A percentile compares a stretch with the other conserved stretches of the same genome.
Evolutionary conservation across 495 filamentous ascomycete genomes (phyloP).

Genomic region (Coniosporium apollinis): DNA sequence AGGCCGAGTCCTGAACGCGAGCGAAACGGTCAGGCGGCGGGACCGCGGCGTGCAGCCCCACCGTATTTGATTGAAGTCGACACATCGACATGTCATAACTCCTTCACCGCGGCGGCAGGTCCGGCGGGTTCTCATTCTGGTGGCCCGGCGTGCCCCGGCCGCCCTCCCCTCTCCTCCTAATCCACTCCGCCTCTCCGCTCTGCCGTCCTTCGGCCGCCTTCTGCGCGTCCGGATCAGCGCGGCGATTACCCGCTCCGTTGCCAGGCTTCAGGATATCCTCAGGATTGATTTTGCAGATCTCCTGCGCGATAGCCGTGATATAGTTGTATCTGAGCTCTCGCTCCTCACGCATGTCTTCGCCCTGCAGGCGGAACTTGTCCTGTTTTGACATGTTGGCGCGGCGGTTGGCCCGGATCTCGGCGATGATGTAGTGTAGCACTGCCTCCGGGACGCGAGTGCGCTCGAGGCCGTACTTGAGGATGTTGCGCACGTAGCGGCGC

Average conservation of each 20-base stretch:
- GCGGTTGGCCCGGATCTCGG: conserved; percentile 73
- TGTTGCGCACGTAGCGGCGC: conserved; percentile 79
- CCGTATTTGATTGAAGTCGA: too few relatives aligned
- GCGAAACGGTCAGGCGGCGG: too few relatives aligned
- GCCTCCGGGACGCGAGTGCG: conserved; percentile 69
- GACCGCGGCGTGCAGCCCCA: too few relatives aligned
- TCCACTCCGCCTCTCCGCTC: not conserved
- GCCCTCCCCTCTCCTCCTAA: conserved; percentile 1
- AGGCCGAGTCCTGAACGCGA: too few relatives aligned
- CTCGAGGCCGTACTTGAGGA: conserved; percentile 49
- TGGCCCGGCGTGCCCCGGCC: not conserved
- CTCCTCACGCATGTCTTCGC: conserved; percentile 80
- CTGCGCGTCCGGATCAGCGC: conserved; percentile 10
- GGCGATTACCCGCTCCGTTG: not conserved
- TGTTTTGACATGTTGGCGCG: conserved; percentile 65
- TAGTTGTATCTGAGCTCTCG: conserved; percentile 64
- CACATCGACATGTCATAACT: too few relatives aligned
- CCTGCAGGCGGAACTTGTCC: conserved; percentile 61
- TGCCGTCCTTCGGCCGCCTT: conserved; percentile 13
- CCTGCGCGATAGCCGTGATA: conserved; percentile 48
- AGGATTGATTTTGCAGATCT: conserved; percentile 39
- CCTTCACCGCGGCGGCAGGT: too few relatives aligned
- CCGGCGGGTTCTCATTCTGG: too few relatives aligned
- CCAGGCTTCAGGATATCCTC: conserved; percentile 5
- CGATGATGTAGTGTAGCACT: conserved; percentile 70